phyloP scores from a whole-genome alignment of 495 filamentous ascomycete species.

The Penicillium pulvis region DNA sequence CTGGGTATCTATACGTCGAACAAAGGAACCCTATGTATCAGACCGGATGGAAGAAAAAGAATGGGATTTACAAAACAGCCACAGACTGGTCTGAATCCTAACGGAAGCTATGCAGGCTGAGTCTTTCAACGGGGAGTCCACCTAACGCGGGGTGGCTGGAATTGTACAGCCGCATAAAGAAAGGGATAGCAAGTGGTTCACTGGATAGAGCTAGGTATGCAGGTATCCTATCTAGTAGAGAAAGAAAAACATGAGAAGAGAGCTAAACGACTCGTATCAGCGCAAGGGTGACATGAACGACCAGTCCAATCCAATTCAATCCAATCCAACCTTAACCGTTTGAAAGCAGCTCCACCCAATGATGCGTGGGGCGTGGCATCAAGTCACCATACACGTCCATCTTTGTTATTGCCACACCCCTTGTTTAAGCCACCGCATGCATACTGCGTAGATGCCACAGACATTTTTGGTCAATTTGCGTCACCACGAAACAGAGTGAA shows the following conservation, averaged over 20 bases:
- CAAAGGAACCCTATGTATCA: conserved; percentile 1
- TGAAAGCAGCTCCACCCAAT: conserved; percentile 23
- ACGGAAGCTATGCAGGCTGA: conserved; percentile 6
- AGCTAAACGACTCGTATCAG: conserved; percentile 4
- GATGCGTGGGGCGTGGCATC: conserved; percentile 8
- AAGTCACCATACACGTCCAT: conserved; percentile 11
- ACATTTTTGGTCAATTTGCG: conserved; percentile 4
- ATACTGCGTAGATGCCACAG: conserved; percentile 5
- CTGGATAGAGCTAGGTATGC: not conserved
- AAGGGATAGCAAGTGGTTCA: conserved; percentile 1
- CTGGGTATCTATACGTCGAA: conserved; percentile 4
- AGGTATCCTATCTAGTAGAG: not conserved
- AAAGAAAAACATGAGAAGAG: not conserved
- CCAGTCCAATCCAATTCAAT: conserved; percentile 1
- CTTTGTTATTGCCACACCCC: conserved; percentile 7
- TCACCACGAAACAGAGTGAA: not conserved
- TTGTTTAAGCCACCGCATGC: conserved; percentile 13
- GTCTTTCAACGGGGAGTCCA: not conserved
- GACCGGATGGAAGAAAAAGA: conserved; percentile 1
- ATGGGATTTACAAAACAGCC: conserved; percentile 3
- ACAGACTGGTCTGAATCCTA: not conserved
- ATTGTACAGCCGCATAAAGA: not conserved
- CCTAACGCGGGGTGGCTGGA: conserved; percentile 2
- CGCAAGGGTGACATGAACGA: conserved; percentile 1
- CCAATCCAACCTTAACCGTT: conserved; percentile 21